Evolutionary conservation across 495 filamentous ascomycete species (phyloP).

Genomic region (Poronia punctata): DNA sequence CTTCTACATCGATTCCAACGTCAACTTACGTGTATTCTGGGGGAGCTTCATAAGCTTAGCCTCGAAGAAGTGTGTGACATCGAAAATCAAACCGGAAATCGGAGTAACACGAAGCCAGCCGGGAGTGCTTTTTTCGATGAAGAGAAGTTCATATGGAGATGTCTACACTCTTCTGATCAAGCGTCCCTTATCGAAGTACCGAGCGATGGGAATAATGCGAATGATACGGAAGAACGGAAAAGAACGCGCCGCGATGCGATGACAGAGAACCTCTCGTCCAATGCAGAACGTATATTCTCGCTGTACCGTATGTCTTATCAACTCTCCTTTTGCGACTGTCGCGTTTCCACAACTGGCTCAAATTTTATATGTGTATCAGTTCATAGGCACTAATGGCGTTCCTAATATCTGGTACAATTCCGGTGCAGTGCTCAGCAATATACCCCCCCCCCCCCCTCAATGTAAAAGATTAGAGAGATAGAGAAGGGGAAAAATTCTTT

Average conservation of each 20-base stretch:
- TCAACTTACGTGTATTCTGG: background rate
- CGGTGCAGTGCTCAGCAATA: too few relatives aligned
- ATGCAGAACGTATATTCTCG: background rate
- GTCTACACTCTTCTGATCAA: slow-evolving; percentile 1
- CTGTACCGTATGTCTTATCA: background rate
- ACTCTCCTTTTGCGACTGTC: too few relatives aligned
- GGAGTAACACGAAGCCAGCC: background rate
- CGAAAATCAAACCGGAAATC: too few relatives aligned
- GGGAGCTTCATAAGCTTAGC: background rate
- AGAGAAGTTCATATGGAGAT: slow-evolving; percentile 4
- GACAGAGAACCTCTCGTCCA: background rate
- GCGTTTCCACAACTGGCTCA: too few relatives aligned
- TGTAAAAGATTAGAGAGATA: too few relatives aligned
- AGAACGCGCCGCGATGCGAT: background rate
- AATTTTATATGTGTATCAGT: too few relatives aligned
- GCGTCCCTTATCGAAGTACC: background rate
- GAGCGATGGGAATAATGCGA: background rate
- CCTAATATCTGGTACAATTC: background rate
- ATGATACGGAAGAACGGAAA: background rate
- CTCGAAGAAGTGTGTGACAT: background rate
- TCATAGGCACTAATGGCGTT: background rate
- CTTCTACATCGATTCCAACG: background rate
- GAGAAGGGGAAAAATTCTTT: too few relatives aligned
- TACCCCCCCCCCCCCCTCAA: too few relatives aligned
- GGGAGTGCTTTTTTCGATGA: background rate